These are phyloP conservation scores for Lathyrus sativus DNA, from an alignment of 306 rosid genomes.

Conservation along the genomic window DNA sequence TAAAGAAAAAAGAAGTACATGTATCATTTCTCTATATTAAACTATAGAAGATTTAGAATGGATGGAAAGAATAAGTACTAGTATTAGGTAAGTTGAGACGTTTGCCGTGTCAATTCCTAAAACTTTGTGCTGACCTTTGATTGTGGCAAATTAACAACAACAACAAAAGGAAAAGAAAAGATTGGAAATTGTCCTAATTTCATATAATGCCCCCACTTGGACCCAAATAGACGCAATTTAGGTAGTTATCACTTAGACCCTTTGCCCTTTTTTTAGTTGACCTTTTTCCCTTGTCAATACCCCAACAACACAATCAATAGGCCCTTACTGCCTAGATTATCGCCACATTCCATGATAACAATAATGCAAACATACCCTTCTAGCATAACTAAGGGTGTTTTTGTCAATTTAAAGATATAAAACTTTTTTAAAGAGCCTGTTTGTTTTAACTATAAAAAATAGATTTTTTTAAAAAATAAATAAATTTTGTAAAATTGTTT, in stretches of 20 bases:
- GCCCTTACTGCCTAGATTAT: conserved; percentile 23
- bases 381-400: not conserved
- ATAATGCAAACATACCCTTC: conserved; percentile 7
- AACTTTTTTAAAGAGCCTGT: too few species aligned
- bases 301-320: conserved; percentile 29
- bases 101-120: conserved; percentile 23
- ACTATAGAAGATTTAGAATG: too few species aligned
- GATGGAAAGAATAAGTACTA: too few species aligned
- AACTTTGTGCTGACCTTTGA: conserved; percentile 34
- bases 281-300: conserved; percentile 28
- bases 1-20: too few species aligned
- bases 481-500: too few species aligned
- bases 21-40: too few species aligned
- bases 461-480: too few species aligned
- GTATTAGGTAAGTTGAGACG: not conserved
- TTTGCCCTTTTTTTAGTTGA: conserved; percentile 17
- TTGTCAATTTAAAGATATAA: not conserved
- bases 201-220: conserved; percentile 38
- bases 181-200: conserved; percentile 37
- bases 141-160: not conserved
- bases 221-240: conserved; percentile 13
- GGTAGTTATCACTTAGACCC: conserved; percentile 16
- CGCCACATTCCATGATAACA: conserved; percentile 33
- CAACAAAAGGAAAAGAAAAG: not conserved
- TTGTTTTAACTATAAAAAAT: too few species aligned